Evolutionary conservation across 2,329 filamentous ascomycete genomes (phyloP), one percentile per base, ranked within the genome.

Genomic region (Graphium sp.): DNA sequence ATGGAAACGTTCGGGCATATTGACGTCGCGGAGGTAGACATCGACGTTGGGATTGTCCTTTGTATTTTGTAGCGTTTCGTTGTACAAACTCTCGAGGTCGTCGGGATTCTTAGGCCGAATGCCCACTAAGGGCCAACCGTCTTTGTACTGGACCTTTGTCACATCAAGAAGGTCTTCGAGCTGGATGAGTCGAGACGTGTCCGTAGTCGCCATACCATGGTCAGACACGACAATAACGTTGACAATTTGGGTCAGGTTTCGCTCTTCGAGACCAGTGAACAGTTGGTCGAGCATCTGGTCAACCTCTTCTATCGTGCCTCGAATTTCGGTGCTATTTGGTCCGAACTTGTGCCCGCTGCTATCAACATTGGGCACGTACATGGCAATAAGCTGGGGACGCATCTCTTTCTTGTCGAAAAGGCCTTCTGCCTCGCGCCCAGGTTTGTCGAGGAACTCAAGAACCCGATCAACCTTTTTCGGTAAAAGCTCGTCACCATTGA

Each of bases 221-320:
- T 98, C 89, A 1, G 84, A 94, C 3, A 98, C 87, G n/a, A 98
- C 66, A 19, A 98, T 74, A 6, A 98, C 66, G 39, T 98, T 98
- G 45, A 95, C 82, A 34, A 98, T 79, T 13, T 76, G 48, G 1
- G 84, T 93, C 28, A 98, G 55, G 46, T 95, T 94, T 27, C 89
- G 74, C 26, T 66, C 55, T 35, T 85, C 69, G 0, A 98, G 60
- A 0, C 85, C 85, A 2, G 59, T 49, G 43, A 95, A 77, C 2
- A 98, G 55, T 14, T 66, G 50, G 17, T 73, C 77, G 16, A 98
- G 58, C 82, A 95, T 91, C 2, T 51, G 55, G 48, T 98, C 89
- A 2, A 81, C 85, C n/a, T 67, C 55, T 2, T 58, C 55, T 34
- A 98, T 94, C 0, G 82, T 91, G 2, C 56, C 52, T 18, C 71